phyloP scores from a whole-genome alignment of 768 basidiomycete genomes.

The Mycena rosella region DNA sequence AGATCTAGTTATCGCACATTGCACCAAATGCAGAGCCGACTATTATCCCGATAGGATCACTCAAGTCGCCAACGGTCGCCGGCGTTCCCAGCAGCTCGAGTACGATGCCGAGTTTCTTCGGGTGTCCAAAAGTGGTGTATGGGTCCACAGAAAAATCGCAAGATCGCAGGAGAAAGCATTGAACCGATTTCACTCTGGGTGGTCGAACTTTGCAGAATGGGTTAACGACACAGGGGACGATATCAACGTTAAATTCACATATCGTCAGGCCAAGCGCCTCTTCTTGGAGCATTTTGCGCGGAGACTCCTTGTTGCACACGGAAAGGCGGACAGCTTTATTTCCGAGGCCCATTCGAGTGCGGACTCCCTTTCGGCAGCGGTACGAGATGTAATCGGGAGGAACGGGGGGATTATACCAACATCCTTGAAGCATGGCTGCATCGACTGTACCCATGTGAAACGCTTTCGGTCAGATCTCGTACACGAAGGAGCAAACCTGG shows the following conservation, averaged over 20 bases:
- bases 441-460: slow-evolving; percentile 28
- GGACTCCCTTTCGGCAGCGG: slow-evolving; percentile 7
- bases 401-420: slow-evolving; percentile 31
- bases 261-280: slow-evolving; percentile 41
- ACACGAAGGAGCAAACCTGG: not conserved
- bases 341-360: slow-evolving; percentile 35
- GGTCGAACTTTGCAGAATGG: slow-evolving; percentile 46
- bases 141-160: slow-evolving; percentile 42
- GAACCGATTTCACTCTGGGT: slow-evolving; percentile 43
- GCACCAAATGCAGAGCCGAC: slow-evolving; percentile 34
- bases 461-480: not conserved
- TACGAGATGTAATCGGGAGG: slow-evolving; percentile 34
- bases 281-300: slow-evolving; percentile 25
- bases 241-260: slow-evolving; percentile 29
- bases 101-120: slow-evolving; percentile 39
- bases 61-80: slow-evolving; percentile 6
- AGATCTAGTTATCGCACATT: slow-evolving; percentile 24
- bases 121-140: slow-evolving; percentile 44
- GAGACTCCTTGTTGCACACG: slow-evolving; percentile 44
- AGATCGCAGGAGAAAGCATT: slow-evolving; percentile 42
- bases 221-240: slow-evolving; percentile 39
- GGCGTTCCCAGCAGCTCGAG: slow-evolving; percentile 24
- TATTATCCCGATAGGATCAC: slow-evolving; percentile 41
- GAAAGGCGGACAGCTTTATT: slow-evolving; percentile 20
- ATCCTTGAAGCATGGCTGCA: slow-evolving; percentile 12